Percentiles rank a stretch among this genome's conserved stretches.
These are phyloP conservation scores for Pythium vanterpoolii DNA, from an alignment of 352 stramenopile genomes.

Conservation along the genomic window DNA sequence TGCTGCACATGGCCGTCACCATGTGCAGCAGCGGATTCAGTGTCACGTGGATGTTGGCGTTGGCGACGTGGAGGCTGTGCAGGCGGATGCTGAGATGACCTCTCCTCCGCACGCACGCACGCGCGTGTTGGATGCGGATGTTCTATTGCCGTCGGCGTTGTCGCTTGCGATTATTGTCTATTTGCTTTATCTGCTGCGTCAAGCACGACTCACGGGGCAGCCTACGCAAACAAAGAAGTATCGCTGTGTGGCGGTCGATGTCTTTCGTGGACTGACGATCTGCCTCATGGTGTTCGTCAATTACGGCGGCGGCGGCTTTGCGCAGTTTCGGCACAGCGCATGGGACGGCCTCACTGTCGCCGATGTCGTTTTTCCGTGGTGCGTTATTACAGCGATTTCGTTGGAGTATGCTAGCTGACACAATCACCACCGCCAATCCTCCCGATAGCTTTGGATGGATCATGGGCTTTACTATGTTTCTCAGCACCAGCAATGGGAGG, in stretches of 20 bases:
- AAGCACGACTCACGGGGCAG: neutral
- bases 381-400: constrained; percentile 4
- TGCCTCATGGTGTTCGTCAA: constrained; percentile 88
- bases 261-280: constrained; percentile 73
- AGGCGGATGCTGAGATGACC: neutral
- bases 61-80: neutral
- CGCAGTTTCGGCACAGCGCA: constrained; percentile 57
- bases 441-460: constrained; percentile 77
- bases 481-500: neutral
- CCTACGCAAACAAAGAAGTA: neutral
- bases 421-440: neutral
- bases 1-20: neutral
- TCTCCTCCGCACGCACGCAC: neutral
- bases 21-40: neutral
- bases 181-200: neutral
- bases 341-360: constrained; percentile 81
- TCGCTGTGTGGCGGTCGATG: constrained; percentile 50
- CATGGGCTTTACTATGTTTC: constrained; percentile 55
- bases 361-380: constrained; percentile 81
- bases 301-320: constrained; percentile 73
- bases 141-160: neutral
- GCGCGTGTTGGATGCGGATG: neutral
- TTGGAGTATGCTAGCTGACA: neutral
- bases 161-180: constrained; percentile 6
- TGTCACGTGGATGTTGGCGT: neutral